These are phyloP conservation scores for Brettanomyces nanus DNA, from an alignment of 805 yeast species.

Conservation along the genomic window DNA sequence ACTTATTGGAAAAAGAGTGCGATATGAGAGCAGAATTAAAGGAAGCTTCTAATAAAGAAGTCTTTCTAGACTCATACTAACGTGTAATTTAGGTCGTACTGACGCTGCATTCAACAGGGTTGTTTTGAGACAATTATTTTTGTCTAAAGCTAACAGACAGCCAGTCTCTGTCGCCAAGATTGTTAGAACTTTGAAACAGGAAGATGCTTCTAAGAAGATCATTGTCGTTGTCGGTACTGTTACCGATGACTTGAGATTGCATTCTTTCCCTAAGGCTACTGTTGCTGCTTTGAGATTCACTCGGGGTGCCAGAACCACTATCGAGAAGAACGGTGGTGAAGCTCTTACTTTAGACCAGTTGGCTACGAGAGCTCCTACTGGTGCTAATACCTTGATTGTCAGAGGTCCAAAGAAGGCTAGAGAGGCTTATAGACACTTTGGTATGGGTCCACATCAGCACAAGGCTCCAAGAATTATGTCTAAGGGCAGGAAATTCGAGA, in stretches of 20 bases:
- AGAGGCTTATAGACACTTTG: conserved; percentile 99
- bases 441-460: conserved; percentile 99
- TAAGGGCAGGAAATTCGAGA: conserved; percentile 99
- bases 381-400: conserved; percentile 94
- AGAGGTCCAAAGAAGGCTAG: conserved; percentile 99
- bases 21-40: conserved; percentile 43
- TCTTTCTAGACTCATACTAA: conserved; percentile 1
- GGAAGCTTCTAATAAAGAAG: conserved; percentile 4
- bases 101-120: conserved; percentile 99
- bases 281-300: conserved; percentile 99
- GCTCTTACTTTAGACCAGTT: conserved; percentile 98
- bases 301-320: conserved; percentile 97
- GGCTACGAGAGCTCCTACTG: conserved; percentile 98
- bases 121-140: conserved; percentile 86
- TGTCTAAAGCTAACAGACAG: conserved; percentile 99
- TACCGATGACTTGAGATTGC: conserved; percentile 94
- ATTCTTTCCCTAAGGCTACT: conserved; percentile 91
- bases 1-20: conserved; percentile 27
- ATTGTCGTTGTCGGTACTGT: conserved; percentile 99
- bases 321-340: conserved; percentile 98
- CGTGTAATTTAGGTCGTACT: conserved; percentile 74
- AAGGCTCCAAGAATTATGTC: conserved; percentile 98
- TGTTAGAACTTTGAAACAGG: conserved; percentile 70
- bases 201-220: conserved; percentile 83
- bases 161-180: conserved; percentile 96